Conservation (phyloP, 768 basidiomycete genomes). For the Lactarius hengduanensis region DNA sequence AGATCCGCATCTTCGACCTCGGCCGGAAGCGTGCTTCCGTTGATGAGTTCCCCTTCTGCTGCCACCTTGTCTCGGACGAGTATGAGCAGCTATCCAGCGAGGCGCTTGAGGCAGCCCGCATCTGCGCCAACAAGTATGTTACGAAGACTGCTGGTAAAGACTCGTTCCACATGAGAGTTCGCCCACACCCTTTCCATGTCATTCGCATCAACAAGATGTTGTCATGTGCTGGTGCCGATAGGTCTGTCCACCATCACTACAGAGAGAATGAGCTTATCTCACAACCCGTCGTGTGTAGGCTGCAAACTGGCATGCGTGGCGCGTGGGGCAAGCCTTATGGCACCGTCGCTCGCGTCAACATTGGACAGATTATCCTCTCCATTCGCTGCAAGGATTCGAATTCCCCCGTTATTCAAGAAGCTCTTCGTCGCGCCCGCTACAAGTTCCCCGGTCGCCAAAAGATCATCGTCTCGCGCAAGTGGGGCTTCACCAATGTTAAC, state of each 20-base stretch:
- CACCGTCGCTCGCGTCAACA: slow-evolving; percentile 93
- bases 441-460: slow-evolving; percentile 99
- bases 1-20: slow-evolving; percentile 97
- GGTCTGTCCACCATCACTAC: slow-evolving; percentile 47
- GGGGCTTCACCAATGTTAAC: slow-evolving; percentile 96
- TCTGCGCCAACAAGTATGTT: slow-evolving; percentile 99
- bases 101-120: slow-evolving; percentile 96
- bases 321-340: slow-evolving; percentile 99
- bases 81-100: slow-evolving; percentile 96
- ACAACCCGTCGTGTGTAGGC: slow-evolving; percentile 41
- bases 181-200: slow-evolving; percentile 98
- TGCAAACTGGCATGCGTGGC: slow-evolving; percentile 98
- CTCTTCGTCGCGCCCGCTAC: slow-evolving; percentile 95
- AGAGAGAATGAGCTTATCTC: not conserved
- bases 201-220: slow-evolving; percentile 99
- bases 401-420: slow-evolving; percentile 89
- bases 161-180: slow-evolving; percentile 96
- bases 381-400: slow-evolving; percentile 91
- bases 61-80: slow-evolving; percentile 95
- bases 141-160: slow-evolving; percentile 98
- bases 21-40: slow-evolving; percentile 95
- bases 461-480: slow-evolving; percentile 96
- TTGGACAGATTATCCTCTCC: slow-evolving; percentile 91
- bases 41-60: slow-evolving; percentile 98
- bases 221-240: slow-evolving; percentile 98